A percentile compares a stretch with the other conserved stretches of the same genome.
These are phyloP conservation scores for Cucumis melo DNA, from an alignment of 306 rosid species.

Conservation along the genomic window DNA sequence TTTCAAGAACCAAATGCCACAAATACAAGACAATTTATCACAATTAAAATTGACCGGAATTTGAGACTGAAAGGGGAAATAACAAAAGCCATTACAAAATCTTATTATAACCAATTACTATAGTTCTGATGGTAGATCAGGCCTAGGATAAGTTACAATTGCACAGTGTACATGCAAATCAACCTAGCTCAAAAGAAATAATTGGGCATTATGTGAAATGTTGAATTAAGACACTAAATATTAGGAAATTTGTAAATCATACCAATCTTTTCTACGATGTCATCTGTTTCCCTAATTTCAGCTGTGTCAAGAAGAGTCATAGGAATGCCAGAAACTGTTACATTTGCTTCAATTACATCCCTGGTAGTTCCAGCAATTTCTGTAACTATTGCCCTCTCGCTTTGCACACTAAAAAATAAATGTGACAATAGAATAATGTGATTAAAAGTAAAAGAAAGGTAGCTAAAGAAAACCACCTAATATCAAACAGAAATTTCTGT, in stretches of 20 bases:
- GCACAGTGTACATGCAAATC: too few species aligned
- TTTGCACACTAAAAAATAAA: constrained; percentile 99
- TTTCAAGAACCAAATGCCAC: too few species aligned
- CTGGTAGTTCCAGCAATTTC: constrained; percentile 98
- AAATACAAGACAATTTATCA: too few species aligned
- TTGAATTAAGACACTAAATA: background rate
- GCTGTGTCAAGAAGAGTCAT: constrained; percentile 95
- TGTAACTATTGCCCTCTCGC: constrained; percentile 98
- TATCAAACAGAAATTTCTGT: background rate
- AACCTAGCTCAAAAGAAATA: too few species aligned
- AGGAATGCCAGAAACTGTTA: constrained; percentile 68
- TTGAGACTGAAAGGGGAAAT: too few species aligned
- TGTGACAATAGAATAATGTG: constrained; percentile 32
- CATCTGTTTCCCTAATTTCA: constrained; percentile 89
- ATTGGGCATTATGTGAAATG: background rate
- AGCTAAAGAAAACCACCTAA: background rate
- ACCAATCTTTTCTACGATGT: constrained; percentile 94
- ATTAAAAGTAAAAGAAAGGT: background rate
- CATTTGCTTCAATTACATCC: constrained; percentile 85
- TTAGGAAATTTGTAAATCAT: constrained; percentile 13
- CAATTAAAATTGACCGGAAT: too few species aligned
- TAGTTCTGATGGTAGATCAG: too few species aligned
- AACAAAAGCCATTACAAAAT: too few species aligned
- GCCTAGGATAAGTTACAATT: too few species aligned
- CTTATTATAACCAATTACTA: too few species aligned